Evolutionary conservation across 805 yeast genomes (phyloP).

Genomic region (Metschnikowia reukaufii): DNA sequence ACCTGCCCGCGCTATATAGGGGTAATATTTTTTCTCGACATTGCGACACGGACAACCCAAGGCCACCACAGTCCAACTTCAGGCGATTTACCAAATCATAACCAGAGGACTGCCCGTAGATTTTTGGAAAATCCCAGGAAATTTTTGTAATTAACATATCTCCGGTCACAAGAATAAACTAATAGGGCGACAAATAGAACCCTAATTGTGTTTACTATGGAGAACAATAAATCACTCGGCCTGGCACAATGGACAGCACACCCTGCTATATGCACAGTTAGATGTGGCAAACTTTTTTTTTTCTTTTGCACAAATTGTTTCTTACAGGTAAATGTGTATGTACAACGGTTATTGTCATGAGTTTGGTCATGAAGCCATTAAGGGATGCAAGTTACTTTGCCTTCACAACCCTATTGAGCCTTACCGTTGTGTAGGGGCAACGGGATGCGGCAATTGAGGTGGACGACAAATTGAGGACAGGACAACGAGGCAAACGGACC

Average conservation of each 20-base stretch:
- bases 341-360: background rate
- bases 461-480: slow-evolving; percentile 1
- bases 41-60: background rate
- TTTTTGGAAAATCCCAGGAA: background rate
- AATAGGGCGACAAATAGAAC: background rate
- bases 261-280: background rate
- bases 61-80: background rate
- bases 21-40: background rate
- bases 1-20: background rate
- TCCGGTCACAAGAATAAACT: too few relatives aligned
- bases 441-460: background rate
- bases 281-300: background rate
- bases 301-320: background rate
- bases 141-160: too few relatives aligned
- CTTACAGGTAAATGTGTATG: background rate
- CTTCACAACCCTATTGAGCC: background rate
- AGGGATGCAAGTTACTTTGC: background rate
- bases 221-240: background rate
- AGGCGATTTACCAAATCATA: too few relatives aligned
- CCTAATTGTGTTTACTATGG: background rate
- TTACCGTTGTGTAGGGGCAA: slow-evolving; percentile 3
- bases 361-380: background rate
- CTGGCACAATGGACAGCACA: background rate
- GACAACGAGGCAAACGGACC: background rate
- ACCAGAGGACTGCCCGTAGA: too few relatives aligned